Percentiles rank a stretch among this genome's conserved stretches.
Evolutionary conservation across 2,329 filamentous ascomycete species (phyloP).

Genomic region (Sporothrix pallida): DNA sequence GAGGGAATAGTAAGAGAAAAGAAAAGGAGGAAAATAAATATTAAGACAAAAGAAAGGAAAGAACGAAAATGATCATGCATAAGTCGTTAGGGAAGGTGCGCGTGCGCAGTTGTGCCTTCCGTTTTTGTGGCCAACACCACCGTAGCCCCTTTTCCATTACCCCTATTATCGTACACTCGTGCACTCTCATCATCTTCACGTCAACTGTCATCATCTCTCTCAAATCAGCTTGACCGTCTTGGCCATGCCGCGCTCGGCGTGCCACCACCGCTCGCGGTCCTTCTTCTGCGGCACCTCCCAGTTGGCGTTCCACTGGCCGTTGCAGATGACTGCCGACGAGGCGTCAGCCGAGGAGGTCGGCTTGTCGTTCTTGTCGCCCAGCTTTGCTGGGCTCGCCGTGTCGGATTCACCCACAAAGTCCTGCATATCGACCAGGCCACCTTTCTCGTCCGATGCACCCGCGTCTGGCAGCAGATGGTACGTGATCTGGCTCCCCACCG

Average conservation of each 20-base stretch:
- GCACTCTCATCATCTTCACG: not conserved
- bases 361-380: not conserved
- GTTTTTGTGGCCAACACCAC: not conserved
- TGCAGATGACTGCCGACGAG: conserved; percentile 39
- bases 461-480: conserved; percentile 66
- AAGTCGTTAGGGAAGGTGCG: conserved; percentile 19
- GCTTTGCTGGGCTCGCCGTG: too few species aligned
- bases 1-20: not conserved
- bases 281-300: conserved; percentile 44
- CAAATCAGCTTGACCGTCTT: conserved; percentile 35
- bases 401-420: conserved; percentile 48
- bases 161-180: conserved; percentile 13
- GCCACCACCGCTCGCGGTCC: conserved; percentile 46
- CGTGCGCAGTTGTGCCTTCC: conserved; percentile 1
- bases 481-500: conserved; percentile 60
- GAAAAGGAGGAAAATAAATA: too few species aligned
- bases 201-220: not conserved
- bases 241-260: conserved; percentile 47
- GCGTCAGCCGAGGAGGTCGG: not conserved
- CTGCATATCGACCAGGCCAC: conserved; percentile 59
- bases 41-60: not conserved
- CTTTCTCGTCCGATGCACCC: conserved; percentile 61
- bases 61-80: not conserved
- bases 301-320: conserved; percentile 46
- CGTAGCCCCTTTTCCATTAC: not conserved